Evolutionary conservation across 805 yeast species (phyloP).

Genomic region (Kregervanrija pseudodelftensis): DNA sequence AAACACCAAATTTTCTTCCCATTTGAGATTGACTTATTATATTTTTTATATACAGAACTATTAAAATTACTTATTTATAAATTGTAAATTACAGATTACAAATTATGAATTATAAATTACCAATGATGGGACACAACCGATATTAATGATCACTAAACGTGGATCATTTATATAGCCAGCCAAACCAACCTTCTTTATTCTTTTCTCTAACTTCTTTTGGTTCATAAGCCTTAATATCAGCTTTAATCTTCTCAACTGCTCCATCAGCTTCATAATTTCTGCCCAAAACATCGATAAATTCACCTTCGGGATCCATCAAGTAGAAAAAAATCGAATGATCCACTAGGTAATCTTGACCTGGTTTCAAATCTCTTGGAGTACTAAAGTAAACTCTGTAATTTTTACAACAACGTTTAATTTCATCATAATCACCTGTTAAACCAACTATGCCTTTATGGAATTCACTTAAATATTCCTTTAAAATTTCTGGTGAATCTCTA

Average conservation of each 20-base stretch:
- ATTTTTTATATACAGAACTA: no score
- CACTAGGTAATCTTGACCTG: conserved; percentile 93
- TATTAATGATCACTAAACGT: no score
- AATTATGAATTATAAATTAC: no score
- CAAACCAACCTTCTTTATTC: conserved; percentile 53
- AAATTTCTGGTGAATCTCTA: conserved; percentile 80
- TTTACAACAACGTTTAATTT: conserved; percentile 79
- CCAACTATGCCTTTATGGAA: conserved; percentile 90
- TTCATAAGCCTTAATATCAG: conserved; percentile 66
- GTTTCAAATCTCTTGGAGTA: conserved; percentile 91
- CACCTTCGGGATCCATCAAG: conserved; percentile 97
- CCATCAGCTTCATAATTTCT: conserved; percentile 76
- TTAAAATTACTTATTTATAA: no score
- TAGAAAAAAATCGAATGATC: conserved; percentile 97
- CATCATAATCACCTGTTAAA: conserved; percentile 84
- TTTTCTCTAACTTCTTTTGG: conserved; percentile 66
- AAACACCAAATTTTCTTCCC: no score
- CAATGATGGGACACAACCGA: no score
- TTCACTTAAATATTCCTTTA: conserved; percentile 76
- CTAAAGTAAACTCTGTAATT: conserved; percentile 91
- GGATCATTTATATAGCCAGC: conserved; percentile 43
- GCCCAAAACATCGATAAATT: conserved; percentile 90
- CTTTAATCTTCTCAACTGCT: conserved; percentile 70
- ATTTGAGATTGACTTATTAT: no score
- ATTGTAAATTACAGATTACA: no score